Evolutionary conservation across 495 filamentous ascomycete species (phyloP).

Genomic region (Aspergillus panamensis): DNA sequence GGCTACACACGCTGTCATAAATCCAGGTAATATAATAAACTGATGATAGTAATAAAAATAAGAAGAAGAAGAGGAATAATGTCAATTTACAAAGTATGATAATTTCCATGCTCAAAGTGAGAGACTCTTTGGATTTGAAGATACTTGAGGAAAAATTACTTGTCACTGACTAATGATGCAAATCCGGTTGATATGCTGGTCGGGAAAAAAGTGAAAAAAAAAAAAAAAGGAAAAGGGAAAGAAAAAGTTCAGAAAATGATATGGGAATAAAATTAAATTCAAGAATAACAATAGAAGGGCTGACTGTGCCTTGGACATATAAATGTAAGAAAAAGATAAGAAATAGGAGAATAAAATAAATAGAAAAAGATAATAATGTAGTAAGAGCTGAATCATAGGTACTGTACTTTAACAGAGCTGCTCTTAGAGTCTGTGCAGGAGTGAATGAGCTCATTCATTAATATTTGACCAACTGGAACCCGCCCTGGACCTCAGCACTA

Average conservation of each 20-base stretch:
- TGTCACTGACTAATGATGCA: conserved; percentile 1
- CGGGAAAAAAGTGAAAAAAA: not conserved
- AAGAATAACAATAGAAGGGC: not conserved
- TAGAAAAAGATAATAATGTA: not conserved
- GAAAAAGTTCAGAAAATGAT: not conserved
- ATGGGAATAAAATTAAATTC: not conserved
- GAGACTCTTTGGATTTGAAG: not conserved
- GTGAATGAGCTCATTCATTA: conserved; percentile 15
- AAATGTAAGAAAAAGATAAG: not conserved
- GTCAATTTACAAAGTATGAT: not conserved
- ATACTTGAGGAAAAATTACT: not conserved
- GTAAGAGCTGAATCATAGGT: not conserved
- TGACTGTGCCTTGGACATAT: not conserved
- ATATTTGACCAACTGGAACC: not conserved
- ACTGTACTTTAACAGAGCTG: not conserved
- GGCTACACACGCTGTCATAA: not conserved
- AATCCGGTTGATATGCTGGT: not conserved
- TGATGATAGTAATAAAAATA: not conserved
- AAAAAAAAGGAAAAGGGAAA: not conserved
- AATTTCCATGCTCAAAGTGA: no score
- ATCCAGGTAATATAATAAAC: not conserved
- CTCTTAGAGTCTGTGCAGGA: no score
- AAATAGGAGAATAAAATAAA: not conserved
- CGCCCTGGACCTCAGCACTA: conserved; percentile 4
- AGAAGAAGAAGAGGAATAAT: not conserved